Conservation (phyloP, 2,329 filamentous ascomycete species). For the Blastomyces gilchristii region DNA sequence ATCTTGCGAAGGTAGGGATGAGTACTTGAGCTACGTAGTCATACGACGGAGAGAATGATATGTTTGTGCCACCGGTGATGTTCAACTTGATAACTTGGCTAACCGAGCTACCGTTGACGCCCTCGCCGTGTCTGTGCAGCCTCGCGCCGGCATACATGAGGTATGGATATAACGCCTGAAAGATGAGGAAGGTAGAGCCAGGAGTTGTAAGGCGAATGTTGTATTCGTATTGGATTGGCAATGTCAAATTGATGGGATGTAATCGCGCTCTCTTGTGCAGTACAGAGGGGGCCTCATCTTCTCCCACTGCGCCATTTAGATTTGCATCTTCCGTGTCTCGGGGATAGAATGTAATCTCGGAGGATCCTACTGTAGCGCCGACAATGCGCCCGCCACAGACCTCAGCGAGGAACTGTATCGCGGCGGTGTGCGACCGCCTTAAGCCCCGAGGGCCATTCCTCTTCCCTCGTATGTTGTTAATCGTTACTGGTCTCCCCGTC, state of each 20-base stretch:
- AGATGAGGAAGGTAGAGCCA: constrained; percentile 46
- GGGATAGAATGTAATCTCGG: constrained; percentile 27
- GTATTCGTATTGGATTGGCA: constrained; percentile 26
- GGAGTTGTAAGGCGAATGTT: constrained; percentile 39
- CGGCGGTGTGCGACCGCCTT: constrained; percentile 48
- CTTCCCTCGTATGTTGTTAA: constrained; percentile 46
- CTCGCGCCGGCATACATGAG: constrained; percentile 37
- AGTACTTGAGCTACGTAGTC: constrained; percentile 50
- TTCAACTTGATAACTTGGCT: constrained; percentile 28
- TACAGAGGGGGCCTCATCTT: not conserved
- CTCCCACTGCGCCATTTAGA: not conserved
- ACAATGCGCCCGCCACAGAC: constrained; percentile 38
- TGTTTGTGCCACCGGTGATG: constrained; percentile 50
- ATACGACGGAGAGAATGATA: constrained; percentile 44
- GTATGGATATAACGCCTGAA: constrained; percentile 52
- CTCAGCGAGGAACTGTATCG: constrained; percentile 43
- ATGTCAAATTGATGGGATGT: not conserved
- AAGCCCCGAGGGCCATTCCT: constrained; percentile 42
- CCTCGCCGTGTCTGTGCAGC: constrained; percentile 5
- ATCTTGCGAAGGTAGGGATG: constrained; percentile 41
- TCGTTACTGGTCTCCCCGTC: constrained; percentile 40
- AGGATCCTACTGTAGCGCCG: constrained; percentile 29
- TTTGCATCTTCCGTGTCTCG: constrained; percentile 8
- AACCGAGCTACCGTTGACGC: constrained; percentile 3
- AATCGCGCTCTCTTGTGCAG: constrained; percentile 8